Base-by-base conservation (phyloP, 78 protist species). In the Dictyostelium intermedium region DNA sequence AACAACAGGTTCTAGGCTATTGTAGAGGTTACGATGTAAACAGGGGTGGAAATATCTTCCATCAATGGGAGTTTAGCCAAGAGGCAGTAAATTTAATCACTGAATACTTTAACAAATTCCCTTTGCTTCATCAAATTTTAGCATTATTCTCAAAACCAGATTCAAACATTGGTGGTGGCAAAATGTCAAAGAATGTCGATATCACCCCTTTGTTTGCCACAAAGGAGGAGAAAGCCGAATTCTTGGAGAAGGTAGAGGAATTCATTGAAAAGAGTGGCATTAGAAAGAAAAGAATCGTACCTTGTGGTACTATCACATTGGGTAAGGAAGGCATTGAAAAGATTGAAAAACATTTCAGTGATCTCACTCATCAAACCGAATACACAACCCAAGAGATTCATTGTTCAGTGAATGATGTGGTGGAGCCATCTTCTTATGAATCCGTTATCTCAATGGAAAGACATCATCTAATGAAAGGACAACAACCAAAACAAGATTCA, bases 1-100 rank as follows among this genome's bases (percentile, higher is more conserved):
- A 89, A 66, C 94, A 89, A 60, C 94, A 89, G 73, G 35, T 89
- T 2, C 16, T 80, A 25, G 94, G 94, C 4, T 89, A 89, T 80
- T 89, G 94, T 30, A 18, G 82, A 5, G 94, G 94, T n/a, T 73
- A n/a, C 8, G 79, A 72, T 72, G 60, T 89, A 8, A 81, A 63
- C 30, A 78, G 23, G 23, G 74, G 41, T n/a, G 73, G 87, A 1
- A 30, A 47, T 61, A 20, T 56, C 1, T 43, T 18, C 1, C 70
- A 60, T 32, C 45, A 70, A 45, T 89, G 94, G 94, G 94, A 89
- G 25, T 89, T 81, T 23, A 74, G 84, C 14, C 35, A 80, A 9
- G n/a, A 25, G 9, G 94, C 94, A 1, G 10, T 89, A 5, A 79
- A 89, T 20, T 61, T 89, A 16, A 89, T 89, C 56, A 30, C 50